Conservation (phyloP, 169 alveolate species). For the Amoebophrya sp. region DNA sequence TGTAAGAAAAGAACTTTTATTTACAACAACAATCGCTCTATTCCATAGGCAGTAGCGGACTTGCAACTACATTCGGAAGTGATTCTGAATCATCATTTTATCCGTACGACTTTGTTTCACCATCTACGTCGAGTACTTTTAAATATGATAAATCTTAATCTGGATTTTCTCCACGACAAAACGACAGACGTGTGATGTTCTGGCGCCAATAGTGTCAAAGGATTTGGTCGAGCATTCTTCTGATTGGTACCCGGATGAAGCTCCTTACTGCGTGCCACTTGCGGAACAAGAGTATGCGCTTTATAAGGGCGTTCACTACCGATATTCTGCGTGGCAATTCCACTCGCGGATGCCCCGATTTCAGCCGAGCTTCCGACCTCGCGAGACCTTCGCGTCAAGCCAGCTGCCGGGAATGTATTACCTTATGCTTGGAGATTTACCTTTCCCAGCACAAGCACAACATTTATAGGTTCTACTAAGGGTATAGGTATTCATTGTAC, state of each 20-base stretch:
- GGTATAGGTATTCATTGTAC: not conserved
- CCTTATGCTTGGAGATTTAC: not conserved
- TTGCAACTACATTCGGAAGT: too few relatives aligned
- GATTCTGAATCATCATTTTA: too few relatives aligned
- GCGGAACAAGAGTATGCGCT: not conserved
- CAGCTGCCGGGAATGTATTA: not conserved
- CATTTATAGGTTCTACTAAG: not conserved
- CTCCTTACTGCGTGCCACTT: not conserved
- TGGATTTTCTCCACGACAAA: too few relatives aligned
- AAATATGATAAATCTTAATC: too few relatives aligned
- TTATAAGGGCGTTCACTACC: not conserved
- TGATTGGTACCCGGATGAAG: not conserved
- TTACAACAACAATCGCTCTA: too few relatives aligned
- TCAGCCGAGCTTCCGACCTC: not conserved
- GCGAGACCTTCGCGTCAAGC: not conserved
- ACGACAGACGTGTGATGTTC: not conserved
- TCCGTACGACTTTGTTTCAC: too few relatives aligned
- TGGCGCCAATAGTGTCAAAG: not conserved
- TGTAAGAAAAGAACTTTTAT: too few relatives aligned
- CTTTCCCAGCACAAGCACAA: not conserved
- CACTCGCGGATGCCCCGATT: not conserved
- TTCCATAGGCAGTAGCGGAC: too few relatives aligned
- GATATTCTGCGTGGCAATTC: not conserved
- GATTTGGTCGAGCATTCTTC: not conserved
- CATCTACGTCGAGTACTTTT: too few relatives aligned